Conservation (phyloP, 345 rosid species). For the Acer yangbiense region DNA sequence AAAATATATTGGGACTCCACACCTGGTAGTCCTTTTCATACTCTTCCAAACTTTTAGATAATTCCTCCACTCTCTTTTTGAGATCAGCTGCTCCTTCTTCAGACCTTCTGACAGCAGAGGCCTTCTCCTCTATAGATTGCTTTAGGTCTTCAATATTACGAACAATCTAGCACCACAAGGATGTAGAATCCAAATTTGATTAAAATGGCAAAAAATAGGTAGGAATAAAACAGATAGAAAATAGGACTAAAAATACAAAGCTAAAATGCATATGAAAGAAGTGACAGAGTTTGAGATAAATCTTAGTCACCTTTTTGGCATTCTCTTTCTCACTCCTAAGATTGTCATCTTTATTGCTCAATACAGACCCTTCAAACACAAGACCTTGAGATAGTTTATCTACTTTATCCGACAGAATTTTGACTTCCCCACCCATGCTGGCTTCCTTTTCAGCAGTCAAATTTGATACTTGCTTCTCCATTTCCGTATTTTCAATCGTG, state of each 20-base stretch:
- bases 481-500: constrained; percentile 49
- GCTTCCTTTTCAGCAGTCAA: constrained; percentile 87
- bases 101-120: constrained; percentile 66
- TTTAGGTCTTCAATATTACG: constrained; percentile 74
- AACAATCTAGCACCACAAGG: constrained; percentile 53
- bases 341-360: constrained; percentile 73
- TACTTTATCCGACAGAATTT: constrained; percentile 70
- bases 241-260: not conserved
- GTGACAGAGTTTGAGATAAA: constrained; percentile 8
- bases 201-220: constrained; percentile 1
- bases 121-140: constrained; percentile 71
- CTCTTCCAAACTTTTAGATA: constrained; percentile 69
- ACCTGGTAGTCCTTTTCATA: constrained; percentile 93
- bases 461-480: constrained; percentile 61
- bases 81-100: constrained; percentile 87
- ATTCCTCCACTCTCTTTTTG: constrained; percentile 65
- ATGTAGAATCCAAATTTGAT: constrained; percentile 17
- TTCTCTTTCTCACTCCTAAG: constrained; percentile 72
- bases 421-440: constrained; percentile 87
- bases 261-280: constrained; percentile 15
- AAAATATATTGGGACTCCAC: constrained; percentile 12
- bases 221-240: constrained; percentile 1
- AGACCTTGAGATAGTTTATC: constrained; percentile 72
- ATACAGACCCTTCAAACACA: constrained; percentile 71
- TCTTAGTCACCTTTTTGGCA: constrained; percentile 63